phyloP scores from a whole-genome alignment of 148 eudicot genomes.

The Pouteria glomerata region DNA sequence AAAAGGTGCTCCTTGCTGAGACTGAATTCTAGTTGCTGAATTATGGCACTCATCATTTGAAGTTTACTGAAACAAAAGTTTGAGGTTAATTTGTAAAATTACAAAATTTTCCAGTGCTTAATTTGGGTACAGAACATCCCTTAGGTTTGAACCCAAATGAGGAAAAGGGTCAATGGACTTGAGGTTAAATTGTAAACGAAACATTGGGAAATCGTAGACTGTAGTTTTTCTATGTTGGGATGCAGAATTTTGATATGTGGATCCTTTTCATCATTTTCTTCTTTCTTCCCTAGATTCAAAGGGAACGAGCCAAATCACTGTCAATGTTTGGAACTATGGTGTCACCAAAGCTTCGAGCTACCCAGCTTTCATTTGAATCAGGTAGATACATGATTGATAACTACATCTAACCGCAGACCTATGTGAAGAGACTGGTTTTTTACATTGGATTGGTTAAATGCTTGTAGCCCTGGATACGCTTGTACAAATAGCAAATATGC shows the following conservation, averaged over 20 bases:
- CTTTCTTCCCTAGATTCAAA: slow-evolving; percentile 43
- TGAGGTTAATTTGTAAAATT: not conserved
- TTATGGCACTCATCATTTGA: not conserved
- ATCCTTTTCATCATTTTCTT: not conserved
- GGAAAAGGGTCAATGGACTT: not conserved
- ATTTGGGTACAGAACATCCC: not conserved
- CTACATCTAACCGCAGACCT: not conserved
- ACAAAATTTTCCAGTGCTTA: not conserved
- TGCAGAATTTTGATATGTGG: not conserved
- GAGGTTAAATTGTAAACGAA: not conserved
- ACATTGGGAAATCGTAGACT: not conserved
- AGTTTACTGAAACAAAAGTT: not conserved
- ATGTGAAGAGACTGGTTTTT: not conserved
- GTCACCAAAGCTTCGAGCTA: slow-evolving; percentile 79
- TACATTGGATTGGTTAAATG: slow-evolving; percentile 2
- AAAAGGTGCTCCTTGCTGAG: not conserved
- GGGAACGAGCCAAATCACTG: slow-evolving; percentile 63
- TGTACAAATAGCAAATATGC: slow-evolving; percentile 66
- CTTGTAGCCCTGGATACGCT: slow-evolving; percentile 72
- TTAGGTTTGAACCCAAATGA: not conserved
- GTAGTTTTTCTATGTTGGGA: not conserved
- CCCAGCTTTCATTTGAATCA: slow-evolving; percentile 85
- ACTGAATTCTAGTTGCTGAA: not conserved
- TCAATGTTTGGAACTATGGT: slow-evolving; percentile 80
- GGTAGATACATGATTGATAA: slow-evolving; percentile 33